Conservation (phyloP, 352 stramenopile species). For the Phytophthora multivora region DNA sequence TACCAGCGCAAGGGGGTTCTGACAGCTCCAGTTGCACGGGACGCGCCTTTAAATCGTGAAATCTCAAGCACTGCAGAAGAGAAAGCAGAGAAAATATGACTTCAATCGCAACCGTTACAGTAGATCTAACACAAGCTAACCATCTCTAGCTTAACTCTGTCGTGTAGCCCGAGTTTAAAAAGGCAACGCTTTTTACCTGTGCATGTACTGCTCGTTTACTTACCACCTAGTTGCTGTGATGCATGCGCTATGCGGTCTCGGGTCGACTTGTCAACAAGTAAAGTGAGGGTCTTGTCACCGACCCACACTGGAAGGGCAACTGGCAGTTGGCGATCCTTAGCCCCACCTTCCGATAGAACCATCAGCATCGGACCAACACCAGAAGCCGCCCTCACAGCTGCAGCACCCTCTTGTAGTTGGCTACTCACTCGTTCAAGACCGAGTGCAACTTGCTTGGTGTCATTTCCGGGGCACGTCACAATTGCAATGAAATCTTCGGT, state of each 20-base stretch:
- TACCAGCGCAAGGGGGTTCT: constrained; percentile 77
- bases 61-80: constrained; percentile 45
- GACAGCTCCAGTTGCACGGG: constrained; percentile 48
- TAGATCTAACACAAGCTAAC: no score
- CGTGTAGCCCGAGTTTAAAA: no score
- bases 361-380: constrained; percentile 57
- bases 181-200: no score
- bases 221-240: constrained; percentile 13
- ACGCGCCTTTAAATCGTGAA: constrained; percentile 57
- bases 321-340: constrained; percentile 17
- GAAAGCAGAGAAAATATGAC: background rate
- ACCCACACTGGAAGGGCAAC: constrained; percentile 62
- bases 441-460: constrained; percentile 33
- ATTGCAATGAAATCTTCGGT: constrained; percentile 27
- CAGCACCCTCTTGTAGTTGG: constrained; percentile 36
- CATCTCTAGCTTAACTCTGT: no score
- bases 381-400: constrained; percentile 34
- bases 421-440: constrained; percentile 42
- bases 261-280: constrained; percentile 58
- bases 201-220: no score
- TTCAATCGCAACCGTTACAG: background rate
- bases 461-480: constrained; percentile 23
- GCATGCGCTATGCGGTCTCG: constrained; percentile 46
- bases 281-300: constrained; percentile 53
- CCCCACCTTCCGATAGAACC: constrained; percentile 13